These are phyloP conservation scores for Plenodomus lindquistii DNA, from an alignment of 2,329 filamentous ascomycete species.

Conservation along the genomic window DNA sequence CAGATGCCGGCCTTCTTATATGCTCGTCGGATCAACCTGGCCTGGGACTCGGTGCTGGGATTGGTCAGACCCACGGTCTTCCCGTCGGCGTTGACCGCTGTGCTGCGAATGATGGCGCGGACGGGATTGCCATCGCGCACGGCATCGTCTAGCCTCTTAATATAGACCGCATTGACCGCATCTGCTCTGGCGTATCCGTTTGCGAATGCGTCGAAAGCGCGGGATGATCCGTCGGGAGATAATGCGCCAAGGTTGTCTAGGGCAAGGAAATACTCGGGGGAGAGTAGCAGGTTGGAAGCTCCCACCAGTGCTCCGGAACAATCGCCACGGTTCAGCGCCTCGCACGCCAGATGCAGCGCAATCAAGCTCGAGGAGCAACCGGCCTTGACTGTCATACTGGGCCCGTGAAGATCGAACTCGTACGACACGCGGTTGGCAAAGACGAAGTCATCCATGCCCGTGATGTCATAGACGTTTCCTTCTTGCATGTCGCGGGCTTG, in stretches of 20 bases:
- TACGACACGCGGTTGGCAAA: background rate
- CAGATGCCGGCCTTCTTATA: constrained; percentile 7
- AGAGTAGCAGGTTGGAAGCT: constrained; percentile 17
- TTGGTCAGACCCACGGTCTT: constrained; percentile 55
- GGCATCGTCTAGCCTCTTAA: constrained; percentile 45
- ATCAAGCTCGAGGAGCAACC: constrained; percentile 41
- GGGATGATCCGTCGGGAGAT: constrained; percentile 13
- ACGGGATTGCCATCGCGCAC: constrained; percentile 59
- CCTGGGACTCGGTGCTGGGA: constrained; percentile 57
- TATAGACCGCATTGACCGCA: constrained; percentile 2
- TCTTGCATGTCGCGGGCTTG: background rate
- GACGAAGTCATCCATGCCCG: background rate
- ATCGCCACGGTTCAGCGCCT: constrained; percentile 14
- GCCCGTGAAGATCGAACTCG: background rate
- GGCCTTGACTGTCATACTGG: constrained; percentile 38
- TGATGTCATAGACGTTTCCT: background rate
- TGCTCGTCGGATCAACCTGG: constrained; percentile 11
- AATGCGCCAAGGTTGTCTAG: constrained; percentile 9
- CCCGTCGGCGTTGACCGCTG: constrained; percentile 53
- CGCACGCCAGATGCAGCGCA: constrained; percentile 26
- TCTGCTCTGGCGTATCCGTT: constrained; percentile 27
- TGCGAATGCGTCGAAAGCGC: constrained; percentile 17
- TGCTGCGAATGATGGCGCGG: constrained; percentile 44
- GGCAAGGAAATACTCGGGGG: background rate
- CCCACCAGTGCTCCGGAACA: constrained; percentile 18